Evolutionary conservation across 148 eudicot species (phyloP), one percentile per base, ranked within the genome.

Genomic region (Tetragonia tetragonoides): DNA sequence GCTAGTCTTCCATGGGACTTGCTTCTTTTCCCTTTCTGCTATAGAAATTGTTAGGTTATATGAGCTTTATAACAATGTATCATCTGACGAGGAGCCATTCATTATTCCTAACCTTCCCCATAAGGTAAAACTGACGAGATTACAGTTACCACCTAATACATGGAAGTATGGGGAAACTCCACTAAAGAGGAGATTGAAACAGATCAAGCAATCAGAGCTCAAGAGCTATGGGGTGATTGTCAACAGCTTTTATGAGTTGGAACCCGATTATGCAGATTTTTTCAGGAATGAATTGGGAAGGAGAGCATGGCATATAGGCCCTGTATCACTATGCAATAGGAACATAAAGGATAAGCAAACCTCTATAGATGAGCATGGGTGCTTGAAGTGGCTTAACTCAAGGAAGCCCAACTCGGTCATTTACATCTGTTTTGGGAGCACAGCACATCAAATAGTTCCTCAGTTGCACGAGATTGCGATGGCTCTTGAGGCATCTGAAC

Each of bases 181-280:
- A 0, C 16, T 28, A 20, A 42, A 20, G 20, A 74, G 0, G 2
- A 54, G 77, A 49, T 7, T 61, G 14, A 18, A 8, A 17, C 12
- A 24, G 49, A 47, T 76, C 20, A 72, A 11, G 17, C 84, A 86
- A 46, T 74, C 90, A 0, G 90, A 81, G 61, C n/a, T 66, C 6
- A 77, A 7, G 6, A 87, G 89, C 66, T 87, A 69, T 20, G 94
- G 97, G 74, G 84, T 82, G 21, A 74, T 92, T 10, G 75, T 83
- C 0, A 90, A 92, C 60, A 90, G 89, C 79, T 87, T 91, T 76
- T 86, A 86, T 20, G 95, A 91, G 88, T 85, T 91, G 3, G 95
- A 91, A 77, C 84, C 88, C 0, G 90, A 75, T 3, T 92, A 92
- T 66, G 91, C 81, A 1, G 82, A 85, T 41, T 73, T 86, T 39